Base-by-base conservation (phyloP, 345 rosid species). In the Moricandia arvensis region DNA sequence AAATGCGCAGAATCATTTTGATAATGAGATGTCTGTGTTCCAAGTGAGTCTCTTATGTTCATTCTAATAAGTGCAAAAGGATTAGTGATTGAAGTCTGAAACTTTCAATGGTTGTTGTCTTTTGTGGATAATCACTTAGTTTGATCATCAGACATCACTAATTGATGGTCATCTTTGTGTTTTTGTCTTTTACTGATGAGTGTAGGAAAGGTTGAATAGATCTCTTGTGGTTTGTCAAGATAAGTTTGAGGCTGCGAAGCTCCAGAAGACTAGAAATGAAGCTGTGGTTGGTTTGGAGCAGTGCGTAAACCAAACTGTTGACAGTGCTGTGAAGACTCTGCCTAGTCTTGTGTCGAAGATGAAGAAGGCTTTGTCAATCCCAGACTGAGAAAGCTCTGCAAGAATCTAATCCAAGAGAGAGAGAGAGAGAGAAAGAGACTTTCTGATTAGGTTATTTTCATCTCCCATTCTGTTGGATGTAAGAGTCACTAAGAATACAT, bases 201-300 rank as follows among this genome's bases (percentile, higher is more conserved):
- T 84, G 78, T 82, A 94, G 97, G 96, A 94, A 81, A 89, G 88
- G 78, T 68, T 94, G 83, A 90, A 86, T 71, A 83, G 96, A 68
- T 86, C 98, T 68, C 72, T 94, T 16, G 85, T 86, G 86, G 98
- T 87, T 72, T 94, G 96, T 88, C 95, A 89, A 81, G 96, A 91
- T 73, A 94, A 84, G 66, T 90, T 87, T 55, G 97, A 94, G 75
- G 69, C 90, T 29, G 88, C 89, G 5, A 91, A 87, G 87, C 82
- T 84, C 5, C 92, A 86, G 47, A 80, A 82, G 80, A 67, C 62
- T 21, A 85, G 84, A 68, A 68, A 78, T 2, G 86, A 82, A 12
- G 87, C 91, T 4, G 55, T 80, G 27, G 78, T 66, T 45, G 81
- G 75, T 30, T 60, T 91, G 78, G 98, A 91, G 79, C 86, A 88